Conservation (phyloP, 345 rosid species). For the Clarkia xantiana region DNA sequence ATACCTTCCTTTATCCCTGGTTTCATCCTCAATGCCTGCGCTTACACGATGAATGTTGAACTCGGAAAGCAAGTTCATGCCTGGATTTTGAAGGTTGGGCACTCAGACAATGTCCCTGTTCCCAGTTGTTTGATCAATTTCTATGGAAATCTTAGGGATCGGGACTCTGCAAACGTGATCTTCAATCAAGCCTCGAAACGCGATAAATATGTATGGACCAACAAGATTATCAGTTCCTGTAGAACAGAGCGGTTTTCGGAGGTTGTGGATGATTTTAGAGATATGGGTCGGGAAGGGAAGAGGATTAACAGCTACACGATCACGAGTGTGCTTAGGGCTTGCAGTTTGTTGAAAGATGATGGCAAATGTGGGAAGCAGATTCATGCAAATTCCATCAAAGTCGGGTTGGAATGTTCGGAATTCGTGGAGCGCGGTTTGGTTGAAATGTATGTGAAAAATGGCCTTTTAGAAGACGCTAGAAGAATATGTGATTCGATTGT, state of each 20-base stretch:
- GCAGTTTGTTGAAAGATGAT: slow-evolving; percentile 28
- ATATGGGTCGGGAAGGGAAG: slow-evolving; percentile 34
- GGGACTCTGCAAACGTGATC: slow-evolving; percentile 28
- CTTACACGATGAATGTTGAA: slow-evolving; percentile 23
- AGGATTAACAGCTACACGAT: slow-evolving; percentile 24
- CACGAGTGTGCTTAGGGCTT: slow-evolving; percentile 40
- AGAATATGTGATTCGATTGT: slow-evolving; percentile 21
- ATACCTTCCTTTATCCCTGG: slow-evolving; percentile 32
- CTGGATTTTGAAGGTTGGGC: slow-evolving; percentile 40
- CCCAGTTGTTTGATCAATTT: slow-evolving; percentile 36
- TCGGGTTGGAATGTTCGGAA: slow-evolving; percentile 32
- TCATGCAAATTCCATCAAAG: slow-evolving; percentile 43
- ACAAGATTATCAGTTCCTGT: slow-evolving; percentile 36
- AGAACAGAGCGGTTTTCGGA: slow-evolving; percentile 27
- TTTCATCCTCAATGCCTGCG: slow-evolving; percentile 40
- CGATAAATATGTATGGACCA: slow-evolving; percentile 32
- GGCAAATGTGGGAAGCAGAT: slow-evolving; percentile 37
- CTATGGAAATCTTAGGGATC: slow-evolving; percentile 32
- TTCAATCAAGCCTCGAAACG: slow-evolving; percentile 19
- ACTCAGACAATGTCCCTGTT: slow-evolving; percentile 14
- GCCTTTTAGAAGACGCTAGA: slow-evolving; percentile 33
- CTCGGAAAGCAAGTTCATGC: slow-evolving; percentile 63
- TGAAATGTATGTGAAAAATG: slow-evolving; percentile 49
- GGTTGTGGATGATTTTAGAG: slow-evolving; percentile 30
- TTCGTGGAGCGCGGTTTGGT: slow-evolving; percentile 35